Conservation (phyloP, 495 filamentous ascomycete genomes). For the Podospora pseudocomata region DNA sequence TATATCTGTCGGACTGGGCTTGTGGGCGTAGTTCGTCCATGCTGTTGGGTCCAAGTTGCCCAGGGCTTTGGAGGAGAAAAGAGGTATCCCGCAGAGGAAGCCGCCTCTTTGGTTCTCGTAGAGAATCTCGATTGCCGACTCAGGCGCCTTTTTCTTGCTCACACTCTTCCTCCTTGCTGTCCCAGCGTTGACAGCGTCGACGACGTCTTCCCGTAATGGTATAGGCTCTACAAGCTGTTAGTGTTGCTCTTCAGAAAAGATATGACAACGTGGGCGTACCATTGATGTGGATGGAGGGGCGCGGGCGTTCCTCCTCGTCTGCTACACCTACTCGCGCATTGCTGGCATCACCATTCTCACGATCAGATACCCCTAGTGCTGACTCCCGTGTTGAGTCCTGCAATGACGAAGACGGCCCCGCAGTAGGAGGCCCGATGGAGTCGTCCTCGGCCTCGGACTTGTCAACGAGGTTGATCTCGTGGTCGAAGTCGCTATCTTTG, state of each 20-base stretch:
- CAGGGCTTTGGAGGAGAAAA: slow-evolving; percentile 82
- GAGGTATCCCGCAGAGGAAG: slow-evolving; percentile 83
- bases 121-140: slow-evolving; percentile 74
- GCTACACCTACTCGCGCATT: neutral
- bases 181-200: neutral
- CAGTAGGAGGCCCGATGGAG: slow-evolving; percentile 2
- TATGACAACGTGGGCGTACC: slow-evolving; percentile 10
- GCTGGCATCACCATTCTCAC: slow-evolving; percentile 8
- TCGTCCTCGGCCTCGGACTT: slow-evolving; percentile 27
- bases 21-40: slow-evolving; percentile 75
- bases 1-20: slow-evolving; percentile 77
- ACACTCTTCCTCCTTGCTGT: slow-evolving; percentile 7
- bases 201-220: slow-evolving; percentile 8
- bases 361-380: neutral
- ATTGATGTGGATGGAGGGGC: slow-evolving; percentile 22
- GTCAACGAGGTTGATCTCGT: slow-evolving; percentile 59
- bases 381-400: neutral
- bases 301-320: neutral
- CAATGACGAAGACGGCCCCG: slow-evolving; percentile 12
- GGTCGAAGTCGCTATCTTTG: slow-evolving; percentile 56
- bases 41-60: slow-evolving; percentile 80
- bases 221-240: slow-evolving; percentile 13
- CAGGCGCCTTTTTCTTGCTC: slow-evolving; percentile 32
- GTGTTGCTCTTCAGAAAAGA: neutral
- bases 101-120: slow-evolving; percentile 89